Percentiles rank a stretch among this genome's conserved stretches.
Conservation (phyloP, 257 asterid species). For the Perilla frutescens region DNA sequence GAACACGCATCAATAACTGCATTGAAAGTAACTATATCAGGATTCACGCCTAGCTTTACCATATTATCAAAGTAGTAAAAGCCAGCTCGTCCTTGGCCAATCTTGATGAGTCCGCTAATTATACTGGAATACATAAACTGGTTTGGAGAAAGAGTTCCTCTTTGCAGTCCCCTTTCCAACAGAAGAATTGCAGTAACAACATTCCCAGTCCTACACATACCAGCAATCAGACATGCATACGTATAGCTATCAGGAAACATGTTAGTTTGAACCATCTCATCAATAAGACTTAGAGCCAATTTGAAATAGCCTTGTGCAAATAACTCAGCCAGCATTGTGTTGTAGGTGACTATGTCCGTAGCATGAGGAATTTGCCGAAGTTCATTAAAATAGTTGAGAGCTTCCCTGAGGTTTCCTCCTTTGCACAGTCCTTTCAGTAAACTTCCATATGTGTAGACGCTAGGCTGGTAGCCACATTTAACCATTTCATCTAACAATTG, state of each 20-base stretch:
- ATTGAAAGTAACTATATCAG: constrained; percentile 69
- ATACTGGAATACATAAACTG: constrained; percentile 71
- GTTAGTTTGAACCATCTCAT: constrained; percentile 63
- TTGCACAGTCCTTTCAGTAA: constrained; percentile 74
- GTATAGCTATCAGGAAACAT: constrained; percentile 71
- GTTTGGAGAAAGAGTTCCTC: constrained; percentile 52
- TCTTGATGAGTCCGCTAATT: constrained; percentile 72
- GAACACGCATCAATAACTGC: constrained; percentile 75
- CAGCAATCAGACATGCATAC: constrained; percentile 60
- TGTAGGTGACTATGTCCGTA: constrained; percentile 59
- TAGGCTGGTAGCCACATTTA: constrained; percentile 66
- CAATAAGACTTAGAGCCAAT: constrained; percentile 52
- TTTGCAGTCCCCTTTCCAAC: constrained; percentile 52
- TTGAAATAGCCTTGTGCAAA: constrained; percentile 58
- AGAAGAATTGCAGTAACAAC: constrained; percentile 67
- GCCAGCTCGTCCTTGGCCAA: constrained; percentile 69
- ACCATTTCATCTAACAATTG: constrained; percentile 69
- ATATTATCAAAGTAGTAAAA: constrained; percentile 61
- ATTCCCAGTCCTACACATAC: constrained; percentile 71
- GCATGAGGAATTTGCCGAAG: constrained; percentile 53
- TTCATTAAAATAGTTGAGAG: constrained; percentile 56
- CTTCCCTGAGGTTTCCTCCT: constrained; percentile 64
- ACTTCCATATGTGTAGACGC: constrained; percentile 64
- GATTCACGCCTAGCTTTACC: constrained; percentile 47
- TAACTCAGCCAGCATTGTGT: constrained; percentile 62